Evolutionary conservation across 148 eudicot genomes (phyloP).

Genomic region (Talinum fruticosum): DNA sequence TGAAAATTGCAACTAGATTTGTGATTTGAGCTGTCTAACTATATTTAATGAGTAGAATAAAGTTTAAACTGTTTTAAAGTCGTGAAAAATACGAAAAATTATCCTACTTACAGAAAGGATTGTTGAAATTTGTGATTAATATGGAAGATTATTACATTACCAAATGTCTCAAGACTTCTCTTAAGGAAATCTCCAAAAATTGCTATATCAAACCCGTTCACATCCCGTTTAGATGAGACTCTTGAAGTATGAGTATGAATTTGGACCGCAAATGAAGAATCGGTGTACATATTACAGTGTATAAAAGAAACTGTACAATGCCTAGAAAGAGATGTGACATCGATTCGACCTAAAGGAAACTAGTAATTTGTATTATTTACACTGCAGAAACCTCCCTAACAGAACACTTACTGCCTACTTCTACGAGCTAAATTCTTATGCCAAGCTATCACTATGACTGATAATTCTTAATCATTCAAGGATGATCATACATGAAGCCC

Average conservation of each 20-base stretch:
- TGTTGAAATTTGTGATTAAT: no score
- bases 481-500: not conserved
- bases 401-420: not conserved
- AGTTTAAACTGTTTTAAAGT: no score
- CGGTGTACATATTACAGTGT: not conserved
- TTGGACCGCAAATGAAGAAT: not conserved
- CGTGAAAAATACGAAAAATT: no score
- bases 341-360: not conserved
- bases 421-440: not conserved
- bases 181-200: no score
- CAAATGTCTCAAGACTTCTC: not conserved
- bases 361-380: not conserved
- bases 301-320: not conserved
- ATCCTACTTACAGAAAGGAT: no score
- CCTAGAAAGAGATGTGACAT: not conserved
- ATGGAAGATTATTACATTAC: no score
- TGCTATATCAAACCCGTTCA: no score
- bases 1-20: no score
- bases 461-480: not conserved
- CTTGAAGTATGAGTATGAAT: no score
- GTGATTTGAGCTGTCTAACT: no score
- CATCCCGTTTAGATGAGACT: no score
- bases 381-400: not conserved
- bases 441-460: slow-evolving; percentile 1
- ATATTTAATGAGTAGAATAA: no score